Evolutionary conservation across 768 basidiomycete genomes (phyloP).

Genomic region (Tephrocybe sp.): DNA sequence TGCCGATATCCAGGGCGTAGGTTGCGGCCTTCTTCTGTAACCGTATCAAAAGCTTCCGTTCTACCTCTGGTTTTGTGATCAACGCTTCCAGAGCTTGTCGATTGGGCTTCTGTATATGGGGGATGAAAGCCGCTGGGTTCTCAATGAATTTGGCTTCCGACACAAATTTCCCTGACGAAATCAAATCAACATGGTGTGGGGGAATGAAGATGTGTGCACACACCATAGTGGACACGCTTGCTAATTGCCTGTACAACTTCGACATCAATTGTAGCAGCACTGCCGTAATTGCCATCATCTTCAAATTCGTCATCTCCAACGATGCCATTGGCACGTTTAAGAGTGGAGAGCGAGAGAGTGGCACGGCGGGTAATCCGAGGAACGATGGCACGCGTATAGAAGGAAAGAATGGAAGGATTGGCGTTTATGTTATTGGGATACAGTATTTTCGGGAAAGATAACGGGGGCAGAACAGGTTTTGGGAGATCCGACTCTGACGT

Average conservation of each 20-base stretch:
- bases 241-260: conserved; percentile 98
- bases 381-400: conserved; percentile 86
- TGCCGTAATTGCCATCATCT: conserved; percentile 98
- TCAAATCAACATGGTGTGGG: not conserved
- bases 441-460: conserved; percentile 74
- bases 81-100: conserved; percentile 73
- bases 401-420: conserved; percentile 81
- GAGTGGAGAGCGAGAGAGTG: conserved; percentile 60
- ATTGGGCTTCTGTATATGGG: conserved; percentile 83
- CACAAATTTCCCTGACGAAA: conserved; percentile 89
- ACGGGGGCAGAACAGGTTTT: conserved; percentile 70
- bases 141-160: conserved; percentile 95
- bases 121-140: conserved; percentile 84
- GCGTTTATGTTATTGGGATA: conserved; percentile 80
- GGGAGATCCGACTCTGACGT: conserved; percentile 71
- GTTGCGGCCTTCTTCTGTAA: conserved; percentile 80
- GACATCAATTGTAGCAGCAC: conserved; percentile 90
- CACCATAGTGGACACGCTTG: conserved; percentile 97
- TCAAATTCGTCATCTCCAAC: conserved; percentile 67
- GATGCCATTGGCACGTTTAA: conserved; percentile 67
- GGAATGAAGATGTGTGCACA: not conserved
- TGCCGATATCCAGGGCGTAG: conserved; percentile 80
- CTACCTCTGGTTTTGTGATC: conserved; percentile 98
- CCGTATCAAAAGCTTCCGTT: conserved; percentile 76
- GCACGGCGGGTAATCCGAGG: conserved; percentile 82